A percentile compares a stretch with the other conserved stretches of the same genome.
phyloP scores from a whole-genome alignment of 495 filamentous ascomycete genomes.

The Friedmanniomyces simplex region DNA sequence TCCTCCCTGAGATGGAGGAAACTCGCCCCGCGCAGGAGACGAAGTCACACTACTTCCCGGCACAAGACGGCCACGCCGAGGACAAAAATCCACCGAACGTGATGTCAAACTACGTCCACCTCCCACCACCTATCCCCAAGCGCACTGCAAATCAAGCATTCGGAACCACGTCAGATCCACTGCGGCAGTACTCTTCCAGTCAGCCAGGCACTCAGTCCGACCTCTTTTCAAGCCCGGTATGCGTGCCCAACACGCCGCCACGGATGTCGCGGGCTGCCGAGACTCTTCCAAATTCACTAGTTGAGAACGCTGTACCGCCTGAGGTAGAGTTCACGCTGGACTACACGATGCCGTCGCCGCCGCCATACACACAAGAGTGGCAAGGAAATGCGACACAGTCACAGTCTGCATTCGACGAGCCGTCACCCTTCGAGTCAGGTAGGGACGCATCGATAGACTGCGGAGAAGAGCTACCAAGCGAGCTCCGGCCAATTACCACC shows the following conservation, averaged over 20 bases:
- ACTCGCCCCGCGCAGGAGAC: not conserved
- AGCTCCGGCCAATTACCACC: not conserved
- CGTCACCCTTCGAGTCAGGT: not conserved
- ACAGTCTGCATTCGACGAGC: not conserved
- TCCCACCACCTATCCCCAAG: not conserved
- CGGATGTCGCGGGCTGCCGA: not conserved
- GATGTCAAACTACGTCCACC: too few relatives aligned
- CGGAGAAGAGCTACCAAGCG: not conserved
- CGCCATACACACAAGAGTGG: not conserved
- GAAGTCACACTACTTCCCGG: not conserved
- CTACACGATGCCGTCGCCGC: not conserved
- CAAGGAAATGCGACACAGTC: not conserved
- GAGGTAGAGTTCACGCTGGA: not conserved
- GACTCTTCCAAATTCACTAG: too few relatives aligned
- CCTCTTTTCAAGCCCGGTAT: not conserved
- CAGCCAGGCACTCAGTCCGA: not conserved
- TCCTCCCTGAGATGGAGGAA: not conserved
- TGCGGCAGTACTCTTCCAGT: not conserved
- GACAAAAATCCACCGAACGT: too few relatives aligned
- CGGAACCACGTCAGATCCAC: not conserved
- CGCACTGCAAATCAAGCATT: not conserved
- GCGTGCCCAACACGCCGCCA: not conserved
- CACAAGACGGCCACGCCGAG: not conserved
- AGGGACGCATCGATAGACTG: not conserved
- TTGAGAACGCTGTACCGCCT: not conserved